Conservation (phyloP, 345 rosid genomes). For the Populus nigra region DNA sequence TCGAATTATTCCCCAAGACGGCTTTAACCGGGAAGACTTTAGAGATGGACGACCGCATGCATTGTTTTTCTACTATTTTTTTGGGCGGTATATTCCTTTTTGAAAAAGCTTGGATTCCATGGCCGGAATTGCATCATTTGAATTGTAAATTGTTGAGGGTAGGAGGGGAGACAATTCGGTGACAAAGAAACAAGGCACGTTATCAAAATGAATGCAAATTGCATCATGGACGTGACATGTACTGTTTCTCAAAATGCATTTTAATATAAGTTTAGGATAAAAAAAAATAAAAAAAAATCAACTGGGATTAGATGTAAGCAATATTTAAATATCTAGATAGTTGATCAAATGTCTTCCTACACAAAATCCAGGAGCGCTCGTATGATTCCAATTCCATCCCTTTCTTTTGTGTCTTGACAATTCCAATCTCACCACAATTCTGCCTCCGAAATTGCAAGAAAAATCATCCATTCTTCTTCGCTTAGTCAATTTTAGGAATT, state of each 20-base stretch:
- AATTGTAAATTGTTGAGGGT: neutral
- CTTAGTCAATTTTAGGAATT: neutral
- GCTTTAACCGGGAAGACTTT: neutral
- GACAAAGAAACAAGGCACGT: neutral
- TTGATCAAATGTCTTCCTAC: neutral
- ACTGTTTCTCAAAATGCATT: no score
- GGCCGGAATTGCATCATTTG: neutral
- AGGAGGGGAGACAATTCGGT: neutral
- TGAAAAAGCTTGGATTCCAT: slow-evolving; percentile 1
- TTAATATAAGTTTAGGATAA: no score
- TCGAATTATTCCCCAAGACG: neutral
- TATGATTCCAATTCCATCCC: neutral
- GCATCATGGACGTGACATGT: neutral
- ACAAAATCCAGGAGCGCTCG: neutral
- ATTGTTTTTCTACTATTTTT: no score
- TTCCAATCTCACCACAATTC: neutral
- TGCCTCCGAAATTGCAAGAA: neutral
- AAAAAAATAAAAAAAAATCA: neutral
- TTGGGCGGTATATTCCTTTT: neutral
- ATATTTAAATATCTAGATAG: no score
- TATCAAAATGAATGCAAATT: neutral
- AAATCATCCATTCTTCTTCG: neutral
- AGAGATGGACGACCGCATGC: neutral
- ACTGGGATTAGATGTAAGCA: neutral
- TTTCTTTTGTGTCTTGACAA: neutral